Conservation (phyloP, 75 land plant genomes). For the Ceratopteris richardii region DNA sequence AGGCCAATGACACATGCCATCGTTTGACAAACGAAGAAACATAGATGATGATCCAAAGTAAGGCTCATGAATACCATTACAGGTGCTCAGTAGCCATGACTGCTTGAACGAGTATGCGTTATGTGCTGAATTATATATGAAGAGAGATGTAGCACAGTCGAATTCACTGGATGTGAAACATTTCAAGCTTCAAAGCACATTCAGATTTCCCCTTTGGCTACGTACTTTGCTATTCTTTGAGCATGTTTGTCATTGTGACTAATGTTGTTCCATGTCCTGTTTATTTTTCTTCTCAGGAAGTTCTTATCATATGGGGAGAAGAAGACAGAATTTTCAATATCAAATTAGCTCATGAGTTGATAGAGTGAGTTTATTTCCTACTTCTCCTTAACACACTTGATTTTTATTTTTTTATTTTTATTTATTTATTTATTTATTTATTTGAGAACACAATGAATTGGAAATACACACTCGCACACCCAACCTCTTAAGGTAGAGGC, state of each 20-base stretch:
- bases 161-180: not conserved
- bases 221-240: not conserved
- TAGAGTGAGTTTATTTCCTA: conserved; percentile 45
- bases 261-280: not conserved
- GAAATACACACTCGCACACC: no score
- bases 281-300: conserved; percentile 37
- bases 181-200: no score
- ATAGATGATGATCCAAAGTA: no score
- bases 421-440: not conserved
- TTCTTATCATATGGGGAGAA: conserved; percentile 76
- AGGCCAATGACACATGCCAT: no score
- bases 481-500: no score
- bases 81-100: no score
- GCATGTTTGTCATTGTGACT: no score
- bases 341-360: conserved; percentile 52
- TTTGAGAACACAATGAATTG: no score
- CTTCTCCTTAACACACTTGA: not conserved
- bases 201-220: not conserved
- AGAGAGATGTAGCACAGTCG: not conserved
- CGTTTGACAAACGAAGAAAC: no score
- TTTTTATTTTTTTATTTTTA: not conserved
- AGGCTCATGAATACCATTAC: no score
- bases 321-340: conserved; percentile 63
- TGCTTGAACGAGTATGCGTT: no score
- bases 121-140: no score